Conservation (phyloP, 1,284 basidiomycete species). For the Rhizoctonia solani region DNA sequence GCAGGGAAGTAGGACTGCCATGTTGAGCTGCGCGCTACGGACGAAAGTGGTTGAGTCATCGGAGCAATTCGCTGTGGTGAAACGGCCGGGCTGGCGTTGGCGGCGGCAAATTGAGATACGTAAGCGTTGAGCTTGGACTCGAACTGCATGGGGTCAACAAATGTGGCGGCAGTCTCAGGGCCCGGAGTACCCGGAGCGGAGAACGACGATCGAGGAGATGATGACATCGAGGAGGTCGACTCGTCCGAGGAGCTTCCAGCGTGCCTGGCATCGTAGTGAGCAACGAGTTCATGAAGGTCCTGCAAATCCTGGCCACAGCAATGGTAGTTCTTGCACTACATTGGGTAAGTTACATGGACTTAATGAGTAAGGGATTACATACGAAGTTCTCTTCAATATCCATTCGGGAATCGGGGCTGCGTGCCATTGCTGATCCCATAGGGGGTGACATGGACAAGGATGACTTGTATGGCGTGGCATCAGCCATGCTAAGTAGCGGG, state of each 20-base stretch:
- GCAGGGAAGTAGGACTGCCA: conserved; percentile 33
- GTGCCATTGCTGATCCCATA: conserved; percentile 14
- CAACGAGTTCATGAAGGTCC: conserved; percentile 31
- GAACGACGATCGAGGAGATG: conserved; percentile 31
- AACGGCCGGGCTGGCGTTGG: not conserved
- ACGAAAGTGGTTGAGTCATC: conserved; percentile 19
- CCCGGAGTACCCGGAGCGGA: conserved; percentile 33
- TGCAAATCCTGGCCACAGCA: conserved; percentile 26
- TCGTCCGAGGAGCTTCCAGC: conserved; percentile 3
- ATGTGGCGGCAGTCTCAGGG: conserved; percentile 16
- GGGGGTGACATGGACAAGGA: conserved; percentile 25
- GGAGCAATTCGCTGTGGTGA: conserved; percentile 17
- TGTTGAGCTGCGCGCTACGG: conserved; percentile 22
- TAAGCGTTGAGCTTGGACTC: conserved; percentile 28
- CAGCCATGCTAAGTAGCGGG: conserved; percentile 5
- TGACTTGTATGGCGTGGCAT: conserved; percentile 15
- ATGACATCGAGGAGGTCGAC: conserved; percentile 24
- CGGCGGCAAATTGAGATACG: conserved; percentile 7
- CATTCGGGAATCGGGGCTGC: conserved; percentile 30
- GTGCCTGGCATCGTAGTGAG: conserved; percentile 20
- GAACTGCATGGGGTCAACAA: conserved; percentile 17
- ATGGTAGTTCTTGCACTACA: conserved; percentile 26
- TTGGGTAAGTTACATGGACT: not conserved
- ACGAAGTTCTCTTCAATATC: conserved; percentile 30
- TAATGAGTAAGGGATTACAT: not conserved